These are phyloP conservation scores for Platanthera guangdongensis DNA, from an alignment of 106 monocot species.

Conservation along the genomic window DNA sequence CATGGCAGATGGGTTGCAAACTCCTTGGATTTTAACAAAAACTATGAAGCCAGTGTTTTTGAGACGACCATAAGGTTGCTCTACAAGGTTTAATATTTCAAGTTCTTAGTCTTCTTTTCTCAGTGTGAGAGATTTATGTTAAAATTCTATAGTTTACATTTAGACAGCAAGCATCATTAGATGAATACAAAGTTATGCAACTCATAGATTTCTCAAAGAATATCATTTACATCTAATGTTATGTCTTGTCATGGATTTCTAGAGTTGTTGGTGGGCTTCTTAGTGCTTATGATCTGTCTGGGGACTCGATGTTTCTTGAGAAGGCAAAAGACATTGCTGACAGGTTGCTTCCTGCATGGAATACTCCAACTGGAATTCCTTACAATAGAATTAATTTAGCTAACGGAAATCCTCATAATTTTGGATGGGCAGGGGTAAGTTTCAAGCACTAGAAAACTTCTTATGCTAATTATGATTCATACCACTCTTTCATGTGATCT, in stretches of 20 bases:
- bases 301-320: conserved; percentile 49
- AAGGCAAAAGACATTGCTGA: conserved; percentile 57
- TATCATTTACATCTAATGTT: neutral
- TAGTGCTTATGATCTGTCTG: conserved; percentile 64
- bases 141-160: neutral
- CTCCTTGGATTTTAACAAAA: conserved; percentile 62
- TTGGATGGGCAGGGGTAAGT: conserved; percentile 36
- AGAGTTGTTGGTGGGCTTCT: conserved; percentile 65
- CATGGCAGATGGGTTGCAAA: conserved; percentile 50
- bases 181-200: neutral
- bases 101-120: conserved; percentile 7
- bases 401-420: conserved; percentile 44
- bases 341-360: conserved; percentile 57
- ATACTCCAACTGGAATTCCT: conserved; percentile 49
- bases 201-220: neutral
- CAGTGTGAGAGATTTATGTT: neutral
- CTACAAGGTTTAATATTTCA: conserved; percentile 23
- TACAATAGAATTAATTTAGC: conserved; percentile 58
- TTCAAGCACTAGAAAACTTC: neutral
- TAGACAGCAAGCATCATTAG: neutral
- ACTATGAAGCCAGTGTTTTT: conserved; percentile 65
- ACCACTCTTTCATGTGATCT: neutral
- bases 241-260: conserved; percentile 5
- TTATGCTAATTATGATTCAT: neutral
- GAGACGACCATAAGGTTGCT: conserved; percentile 65